Base-by-base conservation (phyloP, 164 flowering plant species). In the Stephania japonica region DNA sequence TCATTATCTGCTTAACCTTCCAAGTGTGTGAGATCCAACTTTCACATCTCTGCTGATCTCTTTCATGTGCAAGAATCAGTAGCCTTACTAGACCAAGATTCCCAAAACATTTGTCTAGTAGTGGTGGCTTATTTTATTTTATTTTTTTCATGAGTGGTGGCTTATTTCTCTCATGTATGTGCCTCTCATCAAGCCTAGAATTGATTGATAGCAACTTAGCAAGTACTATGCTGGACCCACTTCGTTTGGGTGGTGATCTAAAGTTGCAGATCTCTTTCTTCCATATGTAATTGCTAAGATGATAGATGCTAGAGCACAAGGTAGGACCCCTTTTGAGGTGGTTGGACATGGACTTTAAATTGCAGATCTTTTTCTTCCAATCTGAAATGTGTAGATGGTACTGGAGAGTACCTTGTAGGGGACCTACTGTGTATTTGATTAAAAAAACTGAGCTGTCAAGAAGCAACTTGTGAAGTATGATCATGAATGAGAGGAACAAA, bases 31-130 rank as follows among this genome's bases (percentile, higher is more conserved):
- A 56, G 62, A 56, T 56, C 16, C 62, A 32, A 32, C 38, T 2
- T 32, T 0, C 38, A 3, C 14, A 56, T 7, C 62, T 56, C 53
- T 47, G 53, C 53, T 47, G 16, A 47, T 47, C 53, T 56, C 19
- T 56, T 56, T 56, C 62, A 56, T 56, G 62, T 56, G 62, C 62
- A 56, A 32, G 62, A 56, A 56, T 56, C 16, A 56, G 62, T 16
- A 16, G 62, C 62, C 62, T 56, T 56, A 56, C 62, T 56, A 3
- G 62, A 56, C 16, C 62, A 56, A 19, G 21, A 56, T 56, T 56
- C 62, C 61, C 21, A 19, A 16, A 56, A 56, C 62, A 11, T 56
- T 3, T 56, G 18, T 16, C 14, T 53, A 13, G 2, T 53, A 16
- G 18, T 53, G 61, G 18, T 53, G 61, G 18, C 19, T 13, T 6